Evolutionary conservation across 2,329 filamentous ascomycete species (phyloP).

Genomic region (Lachnum nothofagi): DNA sequence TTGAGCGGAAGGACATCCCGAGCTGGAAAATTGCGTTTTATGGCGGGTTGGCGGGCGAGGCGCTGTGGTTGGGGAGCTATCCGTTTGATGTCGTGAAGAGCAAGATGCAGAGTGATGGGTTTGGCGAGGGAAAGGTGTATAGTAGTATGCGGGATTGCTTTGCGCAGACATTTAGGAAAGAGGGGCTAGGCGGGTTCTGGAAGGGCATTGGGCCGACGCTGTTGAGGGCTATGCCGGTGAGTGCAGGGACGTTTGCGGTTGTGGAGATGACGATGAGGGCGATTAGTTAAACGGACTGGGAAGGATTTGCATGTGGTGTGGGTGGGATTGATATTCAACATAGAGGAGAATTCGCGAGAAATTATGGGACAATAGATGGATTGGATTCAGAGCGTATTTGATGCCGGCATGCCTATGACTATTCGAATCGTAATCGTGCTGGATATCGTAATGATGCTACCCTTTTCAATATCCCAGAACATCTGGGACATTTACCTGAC

Average conservation of each 20-base stretch:
- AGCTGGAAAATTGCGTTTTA: slow-evolving; percentile 85
- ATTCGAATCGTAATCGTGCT: too few species aligned
- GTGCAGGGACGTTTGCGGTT: slow-evolving; percentile 93
- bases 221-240: slow-evolving; percentile 93
- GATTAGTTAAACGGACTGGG: slow-evolving; percentile 40
- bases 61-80: slow-evolving; percentile 87
- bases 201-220: slow-evolving; percentile 87
- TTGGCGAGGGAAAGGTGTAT: slow-evolving; percentile 67
- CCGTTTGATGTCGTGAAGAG: slow-evolving; percentile 97
- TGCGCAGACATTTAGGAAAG: slow-evolving; percentile 68
- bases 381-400: too few species aligned
- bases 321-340: neutral
- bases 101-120: slow-evolving; percentile 98
- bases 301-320: neutral
- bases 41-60: slow-evolving; percentile 89
- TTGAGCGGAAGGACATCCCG: slow-evolving; percentile 72
- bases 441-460: too few species aligned
- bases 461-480: too few species aligned
- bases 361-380: slow-evolving; percentile 7
- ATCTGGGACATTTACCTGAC: too few species aligned
- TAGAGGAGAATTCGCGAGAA: slow-evolving; percentile 1
- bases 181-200: slow-evolving; percentile 85
- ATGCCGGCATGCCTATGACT: too few species aligned
- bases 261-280: slow-evolving; percentile 63
- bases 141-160: slow-evolving; percentile 86